A percentile compares a stretch with the other conserved stretches of the same genome.
These are phyloP conservation scores for Fusarium musae DNA, from an alignment of 2,329 filamentous ascomycete genomes.

Conservation along the genomic window DNA sequence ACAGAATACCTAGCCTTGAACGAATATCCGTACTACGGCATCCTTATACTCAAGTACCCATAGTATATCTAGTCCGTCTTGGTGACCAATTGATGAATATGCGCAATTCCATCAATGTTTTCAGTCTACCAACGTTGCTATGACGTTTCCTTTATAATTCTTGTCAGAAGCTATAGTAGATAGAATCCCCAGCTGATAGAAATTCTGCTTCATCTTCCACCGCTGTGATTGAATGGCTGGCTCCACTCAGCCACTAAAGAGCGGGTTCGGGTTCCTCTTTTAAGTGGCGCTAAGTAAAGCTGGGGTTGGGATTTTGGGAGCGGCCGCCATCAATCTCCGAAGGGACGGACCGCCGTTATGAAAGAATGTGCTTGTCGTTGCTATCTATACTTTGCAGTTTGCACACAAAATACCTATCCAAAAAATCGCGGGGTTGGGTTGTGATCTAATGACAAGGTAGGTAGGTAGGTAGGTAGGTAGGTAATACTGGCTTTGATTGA, in stretches of 20 bases:
- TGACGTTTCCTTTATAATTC: not conserved
- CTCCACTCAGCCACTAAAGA: not conserved
- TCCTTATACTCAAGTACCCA: conserved; percentile 12
- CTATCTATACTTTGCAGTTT: not conserved
- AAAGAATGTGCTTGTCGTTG: not conserved
- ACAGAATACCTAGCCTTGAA: conserved; percentile 24
- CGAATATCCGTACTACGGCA: conserved; percentile 18
- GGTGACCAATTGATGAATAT: not conserved
- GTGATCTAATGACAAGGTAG: not conserved
- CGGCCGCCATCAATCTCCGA: conserved; percentile 9
- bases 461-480: too few relatives aligned
- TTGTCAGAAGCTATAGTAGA: not conserved
- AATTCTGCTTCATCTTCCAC: not conserved
- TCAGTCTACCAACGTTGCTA: not conserved
- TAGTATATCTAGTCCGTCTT: not conserved
- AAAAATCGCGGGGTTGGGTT: conserved; percentile 32
- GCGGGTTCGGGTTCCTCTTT: conserved; percentile 20
- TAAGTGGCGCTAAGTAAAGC: conserved; percentile 16
- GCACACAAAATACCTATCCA: not conserved
- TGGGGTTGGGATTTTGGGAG: conserved; percentile 1
- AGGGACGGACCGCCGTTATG: conserved; percentile 26
- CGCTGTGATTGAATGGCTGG: conserved; percentile 7
- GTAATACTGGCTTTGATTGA: not conserved
- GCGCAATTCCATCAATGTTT: not conserved
- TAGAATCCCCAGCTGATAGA: not conserved